Evolutionary conservation across 768 basidiomycete genomes (phyloP).

Genomic region (Mycena galericulata): DNA sequence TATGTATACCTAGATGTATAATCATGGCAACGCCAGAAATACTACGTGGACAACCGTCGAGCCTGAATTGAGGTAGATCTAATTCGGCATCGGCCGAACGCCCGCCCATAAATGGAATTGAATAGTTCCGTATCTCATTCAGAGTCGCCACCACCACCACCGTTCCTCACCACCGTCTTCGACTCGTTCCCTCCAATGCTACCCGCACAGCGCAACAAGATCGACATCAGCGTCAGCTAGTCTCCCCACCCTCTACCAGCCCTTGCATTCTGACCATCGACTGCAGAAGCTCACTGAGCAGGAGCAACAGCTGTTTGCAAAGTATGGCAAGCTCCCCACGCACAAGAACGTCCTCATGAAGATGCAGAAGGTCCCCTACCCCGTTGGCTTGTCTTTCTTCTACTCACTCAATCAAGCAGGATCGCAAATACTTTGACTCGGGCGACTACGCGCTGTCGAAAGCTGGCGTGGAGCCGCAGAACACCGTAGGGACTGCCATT

Average conservation of each 20-base stretch:
- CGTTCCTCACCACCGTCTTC: slow-evolving; percentile 32
- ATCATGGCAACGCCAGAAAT: slow-evolving; percentile 16
- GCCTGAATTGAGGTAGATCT: background rate
- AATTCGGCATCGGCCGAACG: slow-evolving; percentile 13
- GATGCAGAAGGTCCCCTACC: slow-evolving; percentile 88
- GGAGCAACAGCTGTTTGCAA: slow-evolving; percentile 93
- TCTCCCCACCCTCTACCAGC: background rate
- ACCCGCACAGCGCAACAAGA: slow-evolving; percentile 87
- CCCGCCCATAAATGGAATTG: slow-evolving; percentile 24
- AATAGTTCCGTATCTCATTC: too few species aligned
- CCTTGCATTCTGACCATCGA: slow-evolving; percentile 24
- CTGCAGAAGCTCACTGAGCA: slow-evolving; percentile 83
- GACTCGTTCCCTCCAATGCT: slow-evolving; percentile 66
- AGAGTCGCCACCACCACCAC: too few species aligned
- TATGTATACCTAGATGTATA: background rate
- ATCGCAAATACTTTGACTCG: slow-evolving; percentile 99
- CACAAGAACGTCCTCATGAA: slow-evolving; percentile 94
- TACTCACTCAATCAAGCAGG: slow-evolving; percentile 60
- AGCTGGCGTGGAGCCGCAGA: slow-evolving; percentile 91
- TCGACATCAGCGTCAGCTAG: slow-evolving; percentile 88
- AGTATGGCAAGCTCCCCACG: slow-evolving; percentile 94
- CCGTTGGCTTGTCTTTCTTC: slow-evolving; percentile 22
- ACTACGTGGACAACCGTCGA: background rate
- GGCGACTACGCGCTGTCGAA: slow-evolving; percentile 98
- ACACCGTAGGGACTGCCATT: slow-evolving; percentile 93